These are phyloP conservation scores for Populus euphratica DNA, from an alignment of 345 rosid genomes.

Conservation along the genomic window DNA sequence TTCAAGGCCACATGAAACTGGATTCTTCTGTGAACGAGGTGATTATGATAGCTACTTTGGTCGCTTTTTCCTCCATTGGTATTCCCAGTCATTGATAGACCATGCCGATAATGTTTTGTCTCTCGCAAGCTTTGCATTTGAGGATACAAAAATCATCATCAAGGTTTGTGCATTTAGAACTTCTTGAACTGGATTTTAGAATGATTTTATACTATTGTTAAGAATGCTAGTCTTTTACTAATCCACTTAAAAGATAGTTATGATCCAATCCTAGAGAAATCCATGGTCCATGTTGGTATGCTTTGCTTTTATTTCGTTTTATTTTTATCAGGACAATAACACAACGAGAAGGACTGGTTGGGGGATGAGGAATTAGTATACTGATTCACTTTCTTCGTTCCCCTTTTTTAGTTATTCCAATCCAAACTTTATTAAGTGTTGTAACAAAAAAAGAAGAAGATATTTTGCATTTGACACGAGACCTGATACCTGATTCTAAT, in stretches of 20 bases:
- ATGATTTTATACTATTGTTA: too few relatives aligned
- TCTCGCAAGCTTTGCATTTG: conserved; percentile 78
- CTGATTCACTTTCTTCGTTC: neutral
- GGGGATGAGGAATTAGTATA: conserved; percentile 10
- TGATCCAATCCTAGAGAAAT: too few relatives aligned
- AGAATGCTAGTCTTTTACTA: too few relatives aligned
- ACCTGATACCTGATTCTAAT: too few relatives aligned
- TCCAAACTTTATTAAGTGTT: neutral
- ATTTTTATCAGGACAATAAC: neutral
- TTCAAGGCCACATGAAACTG: conserved; percentile 89
- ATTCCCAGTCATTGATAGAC: conserved; percentile 58
- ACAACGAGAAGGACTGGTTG: neutral
- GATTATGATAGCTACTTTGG: conserved; percentile 94
- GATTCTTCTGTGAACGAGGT: conserved; percentile 85
- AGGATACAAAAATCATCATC: conserved; percentile 64
- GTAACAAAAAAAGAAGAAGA: neutral
- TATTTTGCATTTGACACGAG: neutral
- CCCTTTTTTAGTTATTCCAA: neutral
- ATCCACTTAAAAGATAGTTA: too few relatives aligned
- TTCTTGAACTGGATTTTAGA: too few relatives aligned
- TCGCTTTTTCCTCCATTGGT: conserved; percentile 91
- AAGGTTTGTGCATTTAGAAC: conserved; percentile 44
- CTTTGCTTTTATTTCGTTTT: too few relatives aligned
- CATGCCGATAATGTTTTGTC: conserved; percentile 84
- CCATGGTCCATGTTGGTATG: too few relatives aligned